Evolutionary conservation across 2,329 filamentous ascomycete species (phyloP).

Genomic region (Talaromyces sp.): DNA sequence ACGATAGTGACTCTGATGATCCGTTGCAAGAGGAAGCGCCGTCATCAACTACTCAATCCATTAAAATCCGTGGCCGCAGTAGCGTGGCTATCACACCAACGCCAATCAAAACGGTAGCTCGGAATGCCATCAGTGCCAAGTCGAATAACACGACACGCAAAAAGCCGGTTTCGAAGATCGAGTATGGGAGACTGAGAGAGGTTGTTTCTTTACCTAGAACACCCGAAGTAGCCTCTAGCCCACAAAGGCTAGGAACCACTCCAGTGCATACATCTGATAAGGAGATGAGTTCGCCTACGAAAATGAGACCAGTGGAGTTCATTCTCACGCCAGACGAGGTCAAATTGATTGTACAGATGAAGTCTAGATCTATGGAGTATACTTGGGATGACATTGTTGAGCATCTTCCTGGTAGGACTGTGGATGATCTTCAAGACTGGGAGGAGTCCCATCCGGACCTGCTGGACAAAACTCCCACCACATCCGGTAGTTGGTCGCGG

Average conservation of each 20-base stretch:
- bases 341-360: constrained; percentile 26
- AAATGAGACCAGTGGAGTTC: constrained; percentile 12
- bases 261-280: constrained; percentile 1
- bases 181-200: neutral
- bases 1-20: constrained; percentile 39
- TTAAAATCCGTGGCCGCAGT: constrained; percentile 1
- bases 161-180: neutral
- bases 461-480: constrained; percentile 22
- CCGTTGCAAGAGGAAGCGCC: constrained; percentile 33
- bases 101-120: neutral
- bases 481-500: constrained; percentile 26
- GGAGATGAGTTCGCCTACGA: constrained; percentile 14
- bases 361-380: constrained; percentile 19
- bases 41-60: constrained; percentile 18
- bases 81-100: constrained; percentile 4
- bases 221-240: constrained; percentile 7
- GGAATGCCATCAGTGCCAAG: neutral
- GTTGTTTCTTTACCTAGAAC: neutral
- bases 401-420: constrained; percentile 22
- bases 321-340: constrained; percentile 28
- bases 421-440: constrained; percentile 22
- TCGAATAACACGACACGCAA: neutral
- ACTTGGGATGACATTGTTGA: constrained; percentile 26
- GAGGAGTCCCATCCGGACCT: constrained; percentile 26
- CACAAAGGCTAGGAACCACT: neutral